Evolutionary conservation across 495 filamentous ascomycete genomes (phyloP), one percentile per base, ranked within the genome.

Genomic region (Trichoderma reesei): DNA sequence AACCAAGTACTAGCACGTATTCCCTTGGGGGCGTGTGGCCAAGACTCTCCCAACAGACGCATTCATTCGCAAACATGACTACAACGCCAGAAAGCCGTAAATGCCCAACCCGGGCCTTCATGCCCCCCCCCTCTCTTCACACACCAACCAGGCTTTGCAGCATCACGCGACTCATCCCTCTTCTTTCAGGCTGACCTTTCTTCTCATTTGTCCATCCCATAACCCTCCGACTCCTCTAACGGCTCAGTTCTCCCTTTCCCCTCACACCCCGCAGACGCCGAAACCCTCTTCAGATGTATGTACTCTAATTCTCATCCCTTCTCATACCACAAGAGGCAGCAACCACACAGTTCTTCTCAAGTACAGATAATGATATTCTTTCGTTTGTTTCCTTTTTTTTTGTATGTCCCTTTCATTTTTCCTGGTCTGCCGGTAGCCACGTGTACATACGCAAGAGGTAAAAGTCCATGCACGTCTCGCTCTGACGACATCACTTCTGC

Each of bases 151-250:
- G n/a, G n/a, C n/a, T n/a, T 56, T 56, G 51, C 51, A 56, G 51
- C 51, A 56, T 56, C 51, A 56, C 51, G 51, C 51, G 51, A 56
- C 51, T 56, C 51, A 34, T 33, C 51, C 31, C 31, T 33, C 34
- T 26, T 56, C 34, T 56, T 31, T n/a, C 20, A 56, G 26, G 51
- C 51, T 14, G 31, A n/a, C 51, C 51, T 34, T 56, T 56, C 51
- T n/a, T n/a, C n/a, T n/a, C n/a, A 56, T 56, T 56, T 56, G 51
- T 33, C 51, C 51, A n/a, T 34, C 31, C 7, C 0, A 2, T 56
- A n/a, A n/a, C n/a, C n/a, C 37, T 39, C 37, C 37, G 37, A 9
- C 51, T 56, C 26, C n/a, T n/a, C n/a, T n/a, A 14, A 56, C 6
- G 8, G 51, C 51, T 31, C 1, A 31, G 26, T 33, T 56, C 51